Evolutionary conservation across 139 green algal species (phyloP).

Genomic region (Dunaliella sp.): DNA sequence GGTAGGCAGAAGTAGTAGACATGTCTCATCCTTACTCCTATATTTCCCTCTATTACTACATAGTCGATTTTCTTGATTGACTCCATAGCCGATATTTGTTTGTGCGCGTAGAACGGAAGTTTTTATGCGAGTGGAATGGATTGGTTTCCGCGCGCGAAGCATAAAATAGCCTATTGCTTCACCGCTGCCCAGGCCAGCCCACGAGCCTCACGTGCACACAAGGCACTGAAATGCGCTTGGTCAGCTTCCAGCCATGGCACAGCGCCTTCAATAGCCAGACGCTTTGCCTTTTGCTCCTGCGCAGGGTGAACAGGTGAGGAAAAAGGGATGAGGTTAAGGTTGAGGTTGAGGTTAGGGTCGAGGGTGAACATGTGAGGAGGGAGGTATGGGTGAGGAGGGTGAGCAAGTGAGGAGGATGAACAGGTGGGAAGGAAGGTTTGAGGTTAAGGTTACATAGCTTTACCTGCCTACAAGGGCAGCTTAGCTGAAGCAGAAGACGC

Average conservation of each 20-base stretch:
- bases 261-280: neutral
- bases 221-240: neutral
- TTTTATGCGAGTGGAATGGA: too few species aligned
- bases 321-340: neutral
- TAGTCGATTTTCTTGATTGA: too few species aligned
- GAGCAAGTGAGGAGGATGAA: neutral
- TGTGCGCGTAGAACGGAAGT: too few species aligned
- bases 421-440: neutral
- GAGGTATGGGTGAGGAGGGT: neutral
- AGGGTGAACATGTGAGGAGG: neutral
- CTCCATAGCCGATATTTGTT: too few species aligned
- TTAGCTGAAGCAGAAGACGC: neutral
- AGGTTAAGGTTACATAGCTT: neutral
- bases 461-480: neutral
- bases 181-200: constrained; percentile 1
- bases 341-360: neutral
- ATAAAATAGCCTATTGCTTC: neutral
- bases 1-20: too few species aligned
- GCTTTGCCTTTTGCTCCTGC: constrained; percentile 9
- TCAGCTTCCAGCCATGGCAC: neutral
- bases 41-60: too few species aligned
- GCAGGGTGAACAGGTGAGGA: neutral
- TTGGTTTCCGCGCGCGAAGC: too few species aligned
- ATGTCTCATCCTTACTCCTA: too few species aligned
- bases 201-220: neutral